Evolutionary conservation across 495 filamentous ascomycete genomes (phyloP).

Genomic region (Aspergillus carlsbadensis): DNA sequence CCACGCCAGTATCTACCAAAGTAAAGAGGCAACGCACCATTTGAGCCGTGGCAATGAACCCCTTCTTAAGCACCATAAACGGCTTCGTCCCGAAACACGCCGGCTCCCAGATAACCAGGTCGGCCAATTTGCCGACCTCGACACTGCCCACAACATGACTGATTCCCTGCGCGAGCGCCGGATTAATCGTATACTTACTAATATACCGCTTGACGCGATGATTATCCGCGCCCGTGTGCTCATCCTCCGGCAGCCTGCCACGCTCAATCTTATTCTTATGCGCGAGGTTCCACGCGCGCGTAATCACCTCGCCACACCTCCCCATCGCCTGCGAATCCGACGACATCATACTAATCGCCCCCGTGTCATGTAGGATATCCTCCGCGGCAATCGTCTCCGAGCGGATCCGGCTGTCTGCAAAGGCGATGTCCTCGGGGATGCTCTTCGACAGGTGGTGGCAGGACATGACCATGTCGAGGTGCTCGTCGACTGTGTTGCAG

Average conservation of each 20-base stretch:
- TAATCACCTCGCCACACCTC: conserved; percentile 89
- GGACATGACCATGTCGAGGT: conserved; percentile 98
- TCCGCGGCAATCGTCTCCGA: conserved; percentile 97
- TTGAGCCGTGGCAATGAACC: conserved; percentile 77
- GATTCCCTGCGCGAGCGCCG: conserved; percentile 93
- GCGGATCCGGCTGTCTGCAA: conserved; percentile 92
- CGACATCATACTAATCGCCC: conserved; percentile 98
- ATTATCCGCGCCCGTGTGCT: conserved; percentile 83
- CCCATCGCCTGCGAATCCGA: conserved; percentile 98
- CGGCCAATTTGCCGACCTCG: conserved; percentile 88
- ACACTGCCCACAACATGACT: conserved; percentile 82
- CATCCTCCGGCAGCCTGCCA: conserved; percentile 73
- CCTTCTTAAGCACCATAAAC: conserved; percentile 78
- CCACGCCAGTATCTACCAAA: too few species aligned
- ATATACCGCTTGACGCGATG: conserved; percentile 92
- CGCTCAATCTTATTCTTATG: conserved; percentile 96
- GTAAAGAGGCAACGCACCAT: conserved; percentile 57
- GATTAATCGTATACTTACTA: conserved; percentile 97
- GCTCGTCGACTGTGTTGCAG: conserved; percentile 90
- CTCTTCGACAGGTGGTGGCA: conserved; percentile 92
- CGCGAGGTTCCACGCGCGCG: conserved; percentile 96
- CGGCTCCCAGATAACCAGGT: conserved; percentile 87
- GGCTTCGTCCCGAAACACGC: conserved; percentile 90
- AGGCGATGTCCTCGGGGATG: conserved; percentile 96
- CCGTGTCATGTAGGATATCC: conserved; percentile 93